These are phyloP conservation scores for Acacia acuminata DNA, from an alignment of 306 rosid species.

Conservation along the genomic window DNA sequence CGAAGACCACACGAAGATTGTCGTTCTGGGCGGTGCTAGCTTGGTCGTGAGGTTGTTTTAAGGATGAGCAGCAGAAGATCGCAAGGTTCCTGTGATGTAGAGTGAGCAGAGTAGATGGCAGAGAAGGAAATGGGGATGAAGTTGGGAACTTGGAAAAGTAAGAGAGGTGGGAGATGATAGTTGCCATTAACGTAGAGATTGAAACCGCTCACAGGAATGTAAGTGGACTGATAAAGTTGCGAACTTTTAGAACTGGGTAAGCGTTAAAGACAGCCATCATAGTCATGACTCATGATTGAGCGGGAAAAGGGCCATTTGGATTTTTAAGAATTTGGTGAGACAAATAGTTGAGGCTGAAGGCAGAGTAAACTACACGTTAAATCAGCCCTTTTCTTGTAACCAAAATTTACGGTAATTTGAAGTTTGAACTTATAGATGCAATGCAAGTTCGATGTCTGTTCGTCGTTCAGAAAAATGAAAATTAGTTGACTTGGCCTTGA, in stretches of 20 bases:
- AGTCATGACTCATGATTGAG: not conserved
- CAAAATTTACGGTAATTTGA: not conserved
- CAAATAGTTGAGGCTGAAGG: not conserved
- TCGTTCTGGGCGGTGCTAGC: conserved; percentile 26
- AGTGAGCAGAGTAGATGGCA: conserved; percentile 1
- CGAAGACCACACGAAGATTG: conserved; percentile 60
- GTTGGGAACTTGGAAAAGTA: conserved; percentile 27
- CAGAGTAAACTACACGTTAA: not conserved
- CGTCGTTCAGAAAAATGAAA: not conserved
- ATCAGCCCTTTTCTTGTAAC: not conserved
- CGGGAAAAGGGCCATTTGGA: not conserved
- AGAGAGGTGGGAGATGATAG: conserved; percentile 11
- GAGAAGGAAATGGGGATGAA: conserved; percentile 15
- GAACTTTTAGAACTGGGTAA: not conserved
- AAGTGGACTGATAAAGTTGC: not conserved
- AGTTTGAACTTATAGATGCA: not conserved
- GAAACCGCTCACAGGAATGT: conserved; percentile 23
- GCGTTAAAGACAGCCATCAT: not conserved
- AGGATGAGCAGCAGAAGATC: conserved; percentile 40
- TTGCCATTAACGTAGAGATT: conserved; percentile 46
- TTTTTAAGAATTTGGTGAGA: not conserved
- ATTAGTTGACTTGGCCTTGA: not conserved
- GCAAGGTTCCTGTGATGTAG: conserved; percentile 36
- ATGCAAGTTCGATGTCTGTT: not conserved
- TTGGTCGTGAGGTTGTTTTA: conserved; percentile 34